Evolutionary conservation across 2,329 filamentous ascomycete species (phyloP).

Genomic region (Alternaria arborescens): DNA sequence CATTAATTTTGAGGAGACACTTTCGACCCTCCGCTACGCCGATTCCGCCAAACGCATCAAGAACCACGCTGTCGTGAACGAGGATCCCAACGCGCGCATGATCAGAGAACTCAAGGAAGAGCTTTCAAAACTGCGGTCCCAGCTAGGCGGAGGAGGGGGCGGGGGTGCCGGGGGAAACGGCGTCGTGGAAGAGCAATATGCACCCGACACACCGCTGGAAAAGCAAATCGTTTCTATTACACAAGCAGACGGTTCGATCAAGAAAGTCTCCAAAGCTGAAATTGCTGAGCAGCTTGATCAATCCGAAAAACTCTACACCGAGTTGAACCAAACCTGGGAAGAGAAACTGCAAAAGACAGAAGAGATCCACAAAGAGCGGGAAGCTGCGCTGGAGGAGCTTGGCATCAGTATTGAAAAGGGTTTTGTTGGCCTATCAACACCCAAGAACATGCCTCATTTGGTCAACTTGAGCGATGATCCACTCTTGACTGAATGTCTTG

Average conservation of each 20-base stretch:
- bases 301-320: conserved; percentile 93
- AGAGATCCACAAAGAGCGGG: conserved; percentile 95
- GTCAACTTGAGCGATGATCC: conserved; percentile 89
- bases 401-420: conserved; percentile 99
- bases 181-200: conserved; percentile 78
- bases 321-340: conserved; percentile 99
- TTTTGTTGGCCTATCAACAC: conserved; percentile 91
- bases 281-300: conserved; percentile 96
- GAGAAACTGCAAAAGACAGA: conserved; percentile 95
- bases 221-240: conserved; percentile 97
- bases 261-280: conserved; percentile 97
- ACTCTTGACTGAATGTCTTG: conserved; percentile 90
- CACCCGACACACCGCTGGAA: conserved; percentile 89
- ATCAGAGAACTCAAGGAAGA: conserved; percentile 98
- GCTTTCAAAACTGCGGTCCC: conserved; percentile 82
- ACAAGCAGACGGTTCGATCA: conserved; percentile 81
- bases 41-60: conserved; percentile 99
- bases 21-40: conserved; percentile 94
- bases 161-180: conserved; percentile 43
- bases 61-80: conserved; percentile 99
- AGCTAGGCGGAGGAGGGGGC: conserved; percentile 66
- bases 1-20: conserved; percentile 98
- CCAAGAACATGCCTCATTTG: conserved; percentile 99
- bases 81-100: conserved; percentile 98
- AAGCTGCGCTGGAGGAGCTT: conserved; percentile 92